These are phyloP conservation scores for Lenwebbia sp. DNA, from an alignment of 345 rosid genomes.

Conservation along the genomic window DNA sequence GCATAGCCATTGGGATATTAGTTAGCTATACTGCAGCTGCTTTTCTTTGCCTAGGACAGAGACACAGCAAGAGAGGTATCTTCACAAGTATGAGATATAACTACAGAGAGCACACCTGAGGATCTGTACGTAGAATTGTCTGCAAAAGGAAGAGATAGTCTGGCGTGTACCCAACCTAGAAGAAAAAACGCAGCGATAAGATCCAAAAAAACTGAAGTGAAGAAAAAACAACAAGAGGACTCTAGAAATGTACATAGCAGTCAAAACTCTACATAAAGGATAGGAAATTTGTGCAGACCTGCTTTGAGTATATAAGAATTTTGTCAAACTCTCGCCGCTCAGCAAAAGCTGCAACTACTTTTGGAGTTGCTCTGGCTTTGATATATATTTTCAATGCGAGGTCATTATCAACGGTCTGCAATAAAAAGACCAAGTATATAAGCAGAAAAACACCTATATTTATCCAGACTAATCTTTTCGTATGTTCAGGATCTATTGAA, in stretches of 20 bases:
- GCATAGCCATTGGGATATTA: not conserved
- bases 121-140: slow-evolving; percentile 93
- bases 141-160: slow-evolving; percentile 96
- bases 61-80: not conserved
- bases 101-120: slow-evolving; percentile 46
- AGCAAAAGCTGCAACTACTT: slow-evolving; percentile 97
- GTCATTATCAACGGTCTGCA: slow-evolving; percentile 92
- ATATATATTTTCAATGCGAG: slow-evolving; percentile 89
- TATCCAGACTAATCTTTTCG: not conserved
- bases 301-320: slow-evolving; percentile 83
- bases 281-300: slow-evolving; percentile 31
- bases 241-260: not conserved
- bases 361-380: slow-evolving; percentile 90
- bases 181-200: slow-evolving; percentile 2
- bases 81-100: not conserved
- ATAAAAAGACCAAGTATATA: not conserved
- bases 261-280: not conserved
- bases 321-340: slow-evolving; percentile 95
- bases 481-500: not conserved
- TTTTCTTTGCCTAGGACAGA: not conserved
- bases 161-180: slow-evolving; percentile 89
- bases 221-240: not conserved
- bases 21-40: not conserved
- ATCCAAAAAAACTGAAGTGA: not conserved
- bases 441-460: not conserved